phyloP scores from a whole-genome alignment of 768 basidiomycete genomes.

The Cyclocybe cylindracea region DNA sequence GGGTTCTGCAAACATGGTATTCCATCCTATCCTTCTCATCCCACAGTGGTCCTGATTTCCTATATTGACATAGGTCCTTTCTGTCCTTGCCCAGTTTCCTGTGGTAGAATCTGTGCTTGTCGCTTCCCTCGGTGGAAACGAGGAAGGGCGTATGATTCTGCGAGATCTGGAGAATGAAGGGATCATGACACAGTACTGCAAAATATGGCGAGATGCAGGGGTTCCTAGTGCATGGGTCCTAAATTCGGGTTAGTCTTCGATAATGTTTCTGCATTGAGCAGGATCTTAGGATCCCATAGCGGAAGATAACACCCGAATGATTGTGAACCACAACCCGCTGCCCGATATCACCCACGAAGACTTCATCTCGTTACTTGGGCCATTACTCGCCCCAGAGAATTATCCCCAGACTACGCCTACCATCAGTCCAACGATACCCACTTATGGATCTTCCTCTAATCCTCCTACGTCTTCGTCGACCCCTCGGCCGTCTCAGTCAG shows the following conservation, averaged over 20 bases:
- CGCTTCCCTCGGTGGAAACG: slow-evolving; percentile 72
- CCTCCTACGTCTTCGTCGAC: slow-evolving; percentile 34
- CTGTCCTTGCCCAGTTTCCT: slow-evolving; percentile 72
- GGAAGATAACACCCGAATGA: slow-evolving; percentile 61
- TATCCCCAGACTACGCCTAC: slow-evolving; percentile 45
- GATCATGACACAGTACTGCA: slow-evolving; percentile 72
- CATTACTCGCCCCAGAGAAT: slow-evolving; percentile 82
- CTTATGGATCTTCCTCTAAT: slow-evolving; percentile 33
- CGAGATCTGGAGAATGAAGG: slow-evolving; percentile 66
- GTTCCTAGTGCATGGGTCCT: slow-evolving; percentile 85
- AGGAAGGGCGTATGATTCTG: slow-evolving; percentile 65
- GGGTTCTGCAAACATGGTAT: slow-evolving; percentile 66
- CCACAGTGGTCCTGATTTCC: background rate
- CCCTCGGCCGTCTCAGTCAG: slow-evolving; percentile 29
- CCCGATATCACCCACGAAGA: slow-evolving; percentile 88
- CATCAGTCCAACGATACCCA: slow-evolving; percentile 24
- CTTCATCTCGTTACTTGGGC: slow-evolving; percentile 77
- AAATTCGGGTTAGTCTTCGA: slow-evolving; percentile 54
- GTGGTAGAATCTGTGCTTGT: slow-evolving; percentile 67
- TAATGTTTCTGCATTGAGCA: background rate
- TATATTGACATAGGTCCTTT: slow-evolving; percentile 47
- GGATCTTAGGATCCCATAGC: slow-evolving; percentile 30
- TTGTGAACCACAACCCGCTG: slow-evolving; percentile 86
- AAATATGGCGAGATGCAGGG: slow-evolving; percentile 68
- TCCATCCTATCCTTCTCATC: slow-evolving; percentile 3